Percentiles rank a stretch among this genome's conserved stretches.
These are phyloP conservation scores for Paracorniculantispora psalliotae DNA, from an alignment of 2,329 filamentous ascomycete genomes.

Conservation along the genomic window DNA sequence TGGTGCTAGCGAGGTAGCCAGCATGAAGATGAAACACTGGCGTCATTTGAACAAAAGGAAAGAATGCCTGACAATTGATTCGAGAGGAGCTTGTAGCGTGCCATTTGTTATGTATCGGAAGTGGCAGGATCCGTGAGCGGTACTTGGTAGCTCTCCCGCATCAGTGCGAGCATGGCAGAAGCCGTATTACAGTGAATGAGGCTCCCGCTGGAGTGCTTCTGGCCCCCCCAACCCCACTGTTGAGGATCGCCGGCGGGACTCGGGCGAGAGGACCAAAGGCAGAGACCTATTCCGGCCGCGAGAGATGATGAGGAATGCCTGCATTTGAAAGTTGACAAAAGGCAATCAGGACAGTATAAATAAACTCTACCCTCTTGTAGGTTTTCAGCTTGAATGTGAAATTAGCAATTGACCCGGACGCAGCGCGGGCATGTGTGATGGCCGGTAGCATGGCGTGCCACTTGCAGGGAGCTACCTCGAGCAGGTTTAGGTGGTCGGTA, in stretches of 20 bases:
- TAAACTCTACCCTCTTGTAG: too few species aligned
- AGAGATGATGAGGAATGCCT: not conserved
- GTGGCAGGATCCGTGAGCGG: too few species aligned
- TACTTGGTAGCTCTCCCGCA: not conserved
- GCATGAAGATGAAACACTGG: not conserved
- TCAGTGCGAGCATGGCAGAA: not conserved
- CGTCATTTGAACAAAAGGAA: not conserved
- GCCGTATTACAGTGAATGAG: not conserved
- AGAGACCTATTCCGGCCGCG: not conserved
- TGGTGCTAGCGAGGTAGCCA: not conserved
- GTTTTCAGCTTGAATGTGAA: too few species aligned
- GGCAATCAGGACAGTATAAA: too few species aligned
- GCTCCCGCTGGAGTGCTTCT: not conserved
- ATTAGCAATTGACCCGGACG: not conserved
- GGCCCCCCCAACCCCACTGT: not conserved
- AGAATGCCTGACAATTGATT: too few species aligned
- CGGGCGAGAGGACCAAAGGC: not conserved
- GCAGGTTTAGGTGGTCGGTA: not conserved
- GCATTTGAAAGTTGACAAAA: too few species aligned
- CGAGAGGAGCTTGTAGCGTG: not conserved
- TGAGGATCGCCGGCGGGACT: not conserved
- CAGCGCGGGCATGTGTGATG: not conserved
- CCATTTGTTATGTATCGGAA: not conserved
- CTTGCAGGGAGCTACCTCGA: not conserved
- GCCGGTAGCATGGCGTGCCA: not conserved